phyloP scores from a whole-genome alignment of 2,329 filamentous ascomycete species.

The Onygenales sp. region DNA sequence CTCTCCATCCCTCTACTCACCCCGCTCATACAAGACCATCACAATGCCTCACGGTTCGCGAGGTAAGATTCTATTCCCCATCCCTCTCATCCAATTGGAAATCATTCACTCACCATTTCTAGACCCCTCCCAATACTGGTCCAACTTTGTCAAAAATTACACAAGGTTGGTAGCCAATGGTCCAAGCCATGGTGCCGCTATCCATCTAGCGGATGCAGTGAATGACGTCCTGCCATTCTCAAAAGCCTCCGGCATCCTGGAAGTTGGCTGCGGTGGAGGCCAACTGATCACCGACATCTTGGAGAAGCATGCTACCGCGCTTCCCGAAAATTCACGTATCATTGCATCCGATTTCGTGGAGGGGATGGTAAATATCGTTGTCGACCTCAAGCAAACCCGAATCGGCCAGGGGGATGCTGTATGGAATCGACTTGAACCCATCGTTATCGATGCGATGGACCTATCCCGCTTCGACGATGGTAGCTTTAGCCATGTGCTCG shows the following conservation, averaged over 20 bases:
- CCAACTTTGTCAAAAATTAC: not conserved
- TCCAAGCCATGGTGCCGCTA: not conserved
- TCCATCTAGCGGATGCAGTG: not conserved
- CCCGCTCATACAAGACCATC: no score
- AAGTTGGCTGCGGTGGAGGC: not conserved
- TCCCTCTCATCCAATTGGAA: no score
- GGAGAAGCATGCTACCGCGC: not conserved
- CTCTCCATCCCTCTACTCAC: no score
- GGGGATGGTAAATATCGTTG: not conserved
- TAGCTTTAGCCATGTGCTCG: not conserved
- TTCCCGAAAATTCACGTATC: not conserved
- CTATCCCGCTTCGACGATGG: not conserved
- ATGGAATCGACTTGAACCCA: not conserved
- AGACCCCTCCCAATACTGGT: not conserved
- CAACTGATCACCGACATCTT: not conserved
- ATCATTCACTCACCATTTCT: not conserved
- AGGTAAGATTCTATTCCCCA: no score
- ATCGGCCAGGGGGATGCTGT: not conserved
- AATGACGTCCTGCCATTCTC: not conserved
- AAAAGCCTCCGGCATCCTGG: not conserved
- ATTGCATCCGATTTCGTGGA: slow-evolving; percentile 1
- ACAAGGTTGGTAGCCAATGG: not conserved
- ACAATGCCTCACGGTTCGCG: no score
- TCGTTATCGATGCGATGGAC: not conserved
- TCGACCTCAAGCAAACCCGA: not conserved